Conservation (phyloP, 192 early-diverging fungal species). For the Mortierella alpina region DNA sequence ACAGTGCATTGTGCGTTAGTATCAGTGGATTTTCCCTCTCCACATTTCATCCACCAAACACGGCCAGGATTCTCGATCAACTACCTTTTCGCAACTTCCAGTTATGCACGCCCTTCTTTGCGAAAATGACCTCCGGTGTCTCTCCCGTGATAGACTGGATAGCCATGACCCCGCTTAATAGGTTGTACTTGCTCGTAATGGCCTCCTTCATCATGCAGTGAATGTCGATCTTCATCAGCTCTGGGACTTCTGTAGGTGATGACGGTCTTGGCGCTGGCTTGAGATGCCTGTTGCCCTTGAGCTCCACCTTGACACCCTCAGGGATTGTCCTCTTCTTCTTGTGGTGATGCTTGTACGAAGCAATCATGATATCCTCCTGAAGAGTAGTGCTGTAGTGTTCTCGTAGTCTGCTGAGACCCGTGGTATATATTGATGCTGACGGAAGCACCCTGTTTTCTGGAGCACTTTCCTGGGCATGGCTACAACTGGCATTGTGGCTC, state of each 20-base stretch:
- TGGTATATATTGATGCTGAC: constrained; percentile 39
- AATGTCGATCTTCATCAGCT: constrained; percentile 78
- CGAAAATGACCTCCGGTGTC: constrained; percentile 83
- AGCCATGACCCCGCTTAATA: constrained; percentile 92
- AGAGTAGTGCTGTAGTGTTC: constrained; percentile 80
- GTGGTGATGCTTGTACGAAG: constrained; percentile 76
- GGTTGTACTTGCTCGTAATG: constrained; percentile 86
- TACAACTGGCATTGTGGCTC: neutral
- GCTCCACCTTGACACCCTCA: constrained; percentile 45
- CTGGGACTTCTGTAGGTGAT: constrained; percentile 72
- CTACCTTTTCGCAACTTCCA: constrained; percentile 87
- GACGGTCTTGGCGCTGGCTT: constrained; percentile 71
- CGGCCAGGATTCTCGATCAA: no score
- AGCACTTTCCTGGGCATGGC: neutral
- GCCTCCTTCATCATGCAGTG: constrained; percentile 91
- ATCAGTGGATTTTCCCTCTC: neutral
- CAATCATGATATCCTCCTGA: constrained; percentile 79
- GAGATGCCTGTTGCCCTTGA: constrained; percentile 56
- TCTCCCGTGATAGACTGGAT: constrained; percentile 89
- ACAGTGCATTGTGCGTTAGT: neutral
- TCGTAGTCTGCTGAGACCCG: constrained; percentile 68
- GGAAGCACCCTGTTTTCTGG: constrained; percentile 10
- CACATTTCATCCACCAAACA: no score
- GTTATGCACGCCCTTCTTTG: constrained; percentile 79
- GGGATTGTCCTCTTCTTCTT: constrained; percentile 52